Conservation (phyloP, 2,329 filamentous ascomycete species). For the Trichoderma afroharzianum region DNA sequence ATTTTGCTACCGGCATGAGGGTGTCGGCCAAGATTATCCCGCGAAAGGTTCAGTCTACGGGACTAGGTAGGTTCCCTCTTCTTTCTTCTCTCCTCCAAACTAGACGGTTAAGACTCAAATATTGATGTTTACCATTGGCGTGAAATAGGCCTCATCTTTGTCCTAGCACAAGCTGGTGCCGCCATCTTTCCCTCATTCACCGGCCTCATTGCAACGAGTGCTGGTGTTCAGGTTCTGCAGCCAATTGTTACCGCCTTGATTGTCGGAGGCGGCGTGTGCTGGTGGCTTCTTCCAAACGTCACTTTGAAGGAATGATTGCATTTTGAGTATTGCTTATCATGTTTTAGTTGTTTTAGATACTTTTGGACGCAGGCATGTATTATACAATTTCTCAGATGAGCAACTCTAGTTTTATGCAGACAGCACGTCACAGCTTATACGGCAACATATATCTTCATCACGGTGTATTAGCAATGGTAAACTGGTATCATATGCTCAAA, state of each 20-base stretch:
- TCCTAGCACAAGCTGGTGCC: constrained; percentile 71
- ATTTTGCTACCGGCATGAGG: constrained; percentile 73
- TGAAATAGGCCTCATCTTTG: constrained; percentile 72
- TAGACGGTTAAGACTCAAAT: too few relatives aligned
- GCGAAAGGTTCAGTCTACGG: constrained; percentile 55
- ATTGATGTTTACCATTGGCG: too few relatives aligned
- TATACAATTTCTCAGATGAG: background rate
- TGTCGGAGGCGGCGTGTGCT: constrained; percentile 10
- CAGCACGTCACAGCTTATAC: background rate
- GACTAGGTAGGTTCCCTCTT: constrained; percentile 55
- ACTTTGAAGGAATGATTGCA: background rate
- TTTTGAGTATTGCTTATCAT: background rate
- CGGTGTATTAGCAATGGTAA: constrained; percentile 3
- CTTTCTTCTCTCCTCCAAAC: background rate
- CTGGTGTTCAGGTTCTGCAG: constrained; percentile 50
- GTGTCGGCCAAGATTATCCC: constrained; percentile 72
- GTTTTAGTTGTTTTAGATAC: background rate
- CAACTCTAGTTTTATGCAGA: background rate
- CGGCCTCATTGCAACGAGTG: constrained; percentile 60
- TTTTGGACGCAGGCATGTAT: background rate
- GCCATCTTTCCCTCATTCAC: constrained; percentile 65
- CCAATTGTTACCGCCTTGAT: constrained; percentile 3
- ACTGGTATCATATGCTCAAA: background rate
- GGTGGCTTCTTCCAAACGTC: constrained; percentile 16
- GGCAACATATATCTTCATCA: background rate